Percentiles rank a stretch among this genome's conserved stretches.
Evolutionary conservation across 768 basidiomycete genomes (phyloP).

Genomic region (Kwoniella mangroviensis): DNA sequence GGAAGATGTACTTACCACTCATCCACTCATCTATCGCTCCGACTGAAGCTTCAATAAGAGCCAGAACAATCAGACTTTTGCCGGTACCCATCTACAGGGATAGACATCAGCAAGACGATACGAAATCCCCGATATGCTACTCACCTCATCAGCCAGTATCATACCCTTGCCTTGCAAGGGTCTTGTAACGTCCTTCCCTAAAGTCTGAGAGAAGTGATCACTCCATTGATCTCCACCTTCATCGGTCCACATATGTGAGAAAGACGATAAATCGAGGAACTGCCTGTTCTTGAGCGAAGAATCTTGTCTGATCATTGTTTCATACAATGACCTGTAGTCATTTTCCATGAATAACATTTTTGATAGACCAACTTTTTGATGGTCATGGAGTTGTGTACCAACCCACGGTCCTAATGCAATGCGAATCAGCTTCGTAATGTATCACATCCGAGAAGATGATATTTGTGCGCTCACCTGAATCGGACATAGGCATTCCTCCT

Average conservation of each 20-base stretch:
- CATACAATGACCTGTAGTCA: not conserved
- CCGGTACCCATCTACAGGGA: constrained; percentile 12
- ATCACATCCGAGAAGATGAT: not conserved
- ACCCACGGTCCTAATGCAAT: not conserved
- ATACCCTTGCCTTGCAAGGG: constrained; percentile 13
- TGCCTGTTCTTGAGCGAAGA: not conserved
- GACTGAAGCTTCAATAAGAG: constrained; percentile 11
- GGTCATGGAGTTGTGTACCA: not conserved
- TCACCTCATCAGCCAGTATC: constrained; percentile 17
- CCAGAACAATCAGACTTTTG: constrained; percentile 2
- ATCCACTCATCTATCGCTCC: not conserved
- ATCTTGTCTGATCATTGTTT: not conserved
- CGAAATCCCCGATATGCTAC: not conserved
- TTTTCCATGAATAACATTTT: constrained; percentile 5
- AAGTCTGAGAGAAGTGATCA: not conserved
- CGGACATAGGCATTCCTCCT: not conserved
- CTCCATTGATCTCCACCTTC: constrained; percentile 5
- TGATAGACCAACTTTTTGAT: constrained; percentile 4
- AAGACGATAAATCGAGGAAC: constrained; percentile 8
- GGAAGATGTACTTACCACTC: not conserved
- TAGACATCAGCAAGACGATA: not conserved
- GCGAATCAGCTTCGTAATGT: not conserved
- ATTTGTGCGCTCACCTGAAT: not conserved
- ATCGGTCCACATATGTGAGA: constrained; percentile 10
- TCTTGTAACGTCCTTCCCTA: not conserved